Conservation (phyloP, 2,329 filamentous ascomycete species). For the Hansfordia pulvinata region DNA sequence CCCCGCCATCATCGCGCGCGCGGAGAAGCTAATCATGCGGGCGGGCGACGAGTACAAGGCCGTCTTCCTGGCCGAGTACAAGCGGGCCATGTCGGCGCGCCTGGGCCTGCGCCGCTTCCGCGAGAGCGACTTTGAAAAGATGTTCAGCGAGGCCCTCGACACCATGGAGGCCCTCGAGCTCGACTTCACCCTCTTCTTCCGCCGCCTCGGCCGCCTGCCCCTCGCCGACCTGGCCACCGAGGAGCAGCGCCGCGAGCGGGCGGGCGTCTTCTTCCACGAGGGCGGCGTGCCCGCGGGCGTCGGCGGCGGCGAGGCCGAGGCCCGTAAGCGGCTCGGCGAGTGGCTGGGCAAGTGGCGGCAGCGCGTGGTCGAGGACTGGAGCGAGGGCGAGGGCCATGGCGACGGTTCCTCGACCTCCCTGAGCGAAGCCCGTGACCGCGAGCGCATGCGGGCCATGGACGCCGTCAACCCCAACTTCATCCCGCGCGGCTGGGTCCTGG, state of each 20-base stretch:
- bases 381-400: too few species aligned
- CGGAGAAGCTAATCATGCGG: conserved; percentile 70
- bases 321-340: conserved; percentile 50
- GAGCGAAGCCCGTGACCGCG: conserved; percentile 33
- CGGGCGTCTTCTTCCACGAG: conserved; percentile 65
- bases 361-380: conserved; percentile 68
- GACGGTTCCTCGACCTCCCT: conserved; percentile 18
- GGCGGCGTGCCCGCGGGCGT: conserved; percentile 56
- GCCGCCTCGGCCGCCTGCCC: conserved; percentile 54
- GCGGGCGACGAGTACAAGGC: conserved; percentile 79
- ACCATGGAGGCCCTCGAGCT: conserved; percentile 69
- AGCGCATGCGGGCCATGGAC: conserved; percentile 64
- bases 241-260: conserved; percentile 47
- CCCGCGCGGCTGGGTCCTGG: conserved; percentile 80
- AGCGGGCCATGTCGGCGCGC: conserved; percentile 65
- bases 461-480: conserved; percentile 86
- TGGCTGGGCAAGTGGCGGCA: conserved; percentile 75
- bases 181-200: conserved; percentile 92
- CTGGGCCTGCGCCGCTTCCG: conserved; percentile 61
- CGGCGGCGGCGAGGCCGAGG: conserved; percentile 45
- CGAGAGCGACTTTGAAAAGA: conserved; percentile 60
- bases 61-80: conserved; percentile 83
- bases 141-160: conserved; percentile 77
- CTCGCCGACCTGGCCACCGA: conserved; percentile 51
- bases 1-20: conserved; percentile 59